These are phyloP conservation scores for Dryas octopetala DNA, from an alignment of 306 rosid species.

Conservation along the genomic window DNA sequence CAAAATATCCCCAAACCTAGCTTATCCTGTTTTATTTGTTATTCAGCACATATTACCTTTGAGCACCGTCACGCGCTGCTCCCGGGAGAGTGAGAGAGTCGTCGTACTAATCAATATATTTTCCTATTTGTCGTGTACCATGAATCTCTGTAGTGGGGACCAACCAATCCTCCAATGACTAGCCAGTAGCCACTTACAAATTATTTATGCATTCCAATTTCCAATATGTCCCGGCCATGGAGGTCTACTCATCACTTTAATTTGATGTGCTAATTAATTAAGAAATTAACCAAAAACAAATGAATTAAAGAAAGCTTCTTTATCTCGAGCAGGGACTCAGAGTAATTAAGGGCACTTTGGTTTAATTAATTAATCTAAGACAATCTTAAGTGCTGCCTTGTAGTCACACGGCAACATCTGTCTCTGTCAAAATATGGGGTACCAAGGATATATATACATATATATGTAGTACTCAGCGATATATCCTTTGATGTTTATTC, in stretches of 20 bases:
- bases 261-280: slow-evolving; percentile 3
- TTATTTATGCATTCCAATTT: too few relatives aligned
- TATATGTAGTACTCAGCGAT: too few relatives aligned
- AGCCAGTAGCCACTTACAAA: neutral
- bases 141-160: slow-evolving; percentile 34
- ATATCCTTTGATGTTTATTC: too few relatives aligned
- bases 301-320: neutral
- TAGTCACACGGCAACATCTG: slow-evolving; percentile 43
- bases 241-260: neutral
- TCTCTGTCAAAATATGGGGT: slow-evolving; percentile 36
- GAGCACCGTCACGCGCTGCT: too few relatives aligned
- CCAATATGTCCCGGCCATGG: neutral
- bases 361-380: slow-evolving; percentile 15
- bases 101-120: neutral
- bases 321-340: neutral
- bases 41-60: too few relatives aligned
- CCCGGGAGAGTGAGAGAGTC: too few relatives aligned
- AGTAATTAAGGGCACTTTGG: neutral
- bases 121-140: slow-evolving; percentile 21
- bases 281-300: neutral
- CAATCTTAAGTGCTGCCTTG: slow-evolving; percentile 28
- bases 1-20: too few relatives aligned
- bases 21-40: too few relatives aligned
- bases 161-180: slow-evolving; percentile 26
- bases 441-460: slow-evolving; percentile 3